A percentile compares a stretch with the other conserved stretches of the same genome.
Evolutionary conservation across 2,329 filamentous ascomycete genomes (phyloP).

Genomic region (Plectosphaerella cucumerina): DNA sequence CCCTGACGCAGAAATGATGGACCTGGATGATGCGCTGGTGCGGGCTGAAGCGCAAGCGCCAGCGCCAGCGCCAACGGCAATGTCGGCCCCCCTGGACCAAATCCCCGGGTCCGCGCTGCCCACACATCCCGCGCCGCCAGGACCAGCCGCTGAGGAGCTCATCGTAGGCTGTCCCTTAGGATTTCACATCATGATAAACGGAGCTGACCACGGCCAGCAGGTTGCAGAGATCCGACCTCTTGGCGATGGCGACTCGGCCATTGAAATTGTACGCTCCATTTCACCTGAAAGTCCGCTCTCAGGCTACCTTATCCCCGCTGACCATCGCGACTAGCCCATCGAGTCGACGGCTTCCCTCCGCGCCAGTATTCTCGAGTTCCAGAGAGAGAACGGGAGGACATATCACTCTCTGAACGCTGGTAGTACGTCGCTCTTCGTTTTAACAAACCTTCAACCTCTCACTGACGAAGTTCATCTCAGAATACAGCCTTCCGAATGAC

Average conservation of each 20-base stretch:
- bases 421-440: slow-evolving; percentile 16
- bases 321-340: background rate
- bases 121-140: too few relatives aligned
- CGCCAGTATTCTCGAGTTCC: slow-evolving; percentile 26
- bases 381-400: slow-evolving; percentile 13
- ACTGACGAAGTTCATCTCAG: background rate
- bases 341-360: slow-evolving; percentile 21
- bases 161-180: too few relatives aligned
- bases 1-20: too few relatives aligned
- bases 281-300: background rate
- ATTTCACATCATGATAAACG: too few relatives aligned
- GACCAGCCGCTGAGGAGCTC: too few relatives aligned
- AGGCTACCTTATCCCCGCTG: background rate
- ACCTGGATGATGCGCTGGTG: too few relatives aligned
- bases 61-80: too few relatives aligned
- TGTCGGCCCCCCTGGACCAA: too few relatives aligned
- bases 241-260: background rate
- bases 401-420: slow-evolving; percentile 10
- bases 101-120: too few relatives aligned
- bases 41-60: too few relatives aligned
- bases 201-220: too few relatives aligned
- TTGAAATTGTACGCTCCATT: background rate
- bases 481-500: slow-evolving; percentile 5
- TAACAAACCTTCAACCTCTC: background rate
- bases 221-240: too few relatives aligned